Conservation (phyloP, 192 early-diverging fungal genomes). For the Backusella psychrophila region DNA sequence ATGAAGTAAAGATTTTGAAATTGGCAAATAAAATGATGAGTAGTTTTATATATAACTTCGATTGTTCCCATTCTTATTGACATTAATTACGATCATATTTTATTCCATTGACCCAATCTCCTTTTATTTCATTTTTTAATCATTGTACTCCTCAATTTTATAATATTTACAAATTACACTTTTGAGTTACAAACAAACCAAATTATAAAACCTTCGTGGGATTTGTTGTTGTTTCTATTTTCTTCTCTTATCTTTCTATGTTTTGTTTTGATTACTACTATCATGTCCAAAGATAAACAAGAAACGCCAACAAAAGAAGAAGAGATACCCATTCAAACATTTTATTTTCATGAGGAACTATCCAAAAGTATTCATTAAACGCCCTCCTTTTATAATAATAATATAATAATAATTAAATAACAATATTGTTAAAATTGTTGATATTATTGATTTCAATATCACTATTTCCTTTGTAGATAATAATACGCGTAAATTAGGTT, state of each 20-base stretch:
- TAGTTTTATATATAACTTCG: background rate
- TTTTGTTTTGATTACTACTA: background rate
- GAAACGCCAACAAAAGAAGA: background rate
- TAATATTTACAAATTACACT: background rate
- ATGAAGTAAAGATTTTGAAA: background rate
- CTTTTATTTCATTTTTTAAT: background rate
- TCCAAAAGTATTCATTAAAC: background rate
- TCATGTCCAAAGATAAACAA: background rate
- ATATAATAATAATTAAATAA: background rate
- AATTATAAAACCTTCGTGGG: background rate
- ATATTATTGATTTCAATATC: background rate
- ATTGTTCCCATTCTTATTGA: background rate
- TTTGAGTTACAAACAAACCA: conserved; percentile 6
- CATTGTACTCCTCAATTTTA: background rate
- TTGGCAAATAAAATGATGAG: background rate
- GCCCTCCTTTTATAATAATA: background rate
- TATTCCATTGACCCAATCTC: background rate
- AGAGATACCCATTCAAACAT: background rate
- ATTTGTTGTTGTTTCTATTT: background rate
- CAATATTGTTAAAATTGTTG: background rate
- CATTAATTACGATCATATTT: background rate
- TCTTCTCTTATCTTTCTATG: background rate
- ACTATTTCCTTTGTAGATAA: background rate
- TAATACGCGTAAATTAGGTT: background rate
- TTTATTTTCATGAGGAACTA: background rate